Evolutionary conservation across 2,329 filamentous ascomycete genomes (phyloP), one percentile per base, ranked within the genome.

Genomic region (Ophiostoma montium): DNA sequence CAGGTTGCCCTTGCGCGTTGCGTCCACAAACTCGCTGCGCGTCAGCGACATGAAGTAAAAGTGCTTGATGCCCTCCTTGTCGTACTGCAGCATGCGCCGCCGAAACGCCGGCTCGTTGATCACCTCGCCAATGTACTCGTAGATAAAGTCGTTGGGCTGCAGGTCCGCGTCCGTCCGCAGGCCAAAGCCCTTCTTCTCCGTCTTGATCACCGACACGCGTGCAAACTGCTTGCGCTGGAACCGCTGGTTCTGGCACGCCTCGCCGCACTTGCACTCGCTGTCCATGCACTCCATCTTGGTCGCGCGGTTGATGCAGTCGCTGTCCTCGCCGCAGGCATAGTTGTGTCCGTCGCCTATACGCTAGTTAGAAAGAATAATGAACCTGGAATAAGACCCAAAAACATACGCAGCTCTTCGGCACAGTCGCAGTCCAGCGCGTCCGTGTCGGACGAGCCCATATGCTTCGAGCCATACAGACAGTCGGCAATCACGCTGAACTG

Each of bases 21-120:
- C 92, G 67, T 98, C 92, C 52, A 98, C 88, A 61, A 96, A 98
- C 64, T 96, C 92, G 60, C 82, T 86, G 64, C 94, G 94, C 61
- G 80, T 94, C 54, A 98, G 80, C 27, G 92, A 96, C 92, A 98
- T 98, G 70, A 98, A 98, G 67, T 98, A 98, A 65, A 98, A 98
- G 67, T 98, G 92, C 65, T 94, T 95, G 73, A 98, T 95, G 53
- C 89, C 89, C 64, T 96, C 87, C 44, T 92, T 77, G 61, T 95
- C 88, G 65, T 98, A 98, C 60, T 94, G 84, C 35, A 87, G 70
- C 81, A 94, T 95, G 53, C 92, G 86, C 51, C 81, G 80, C 50
- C 88, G 84, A 62, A 96, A 96, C 11, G 84, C 84, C 30, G 78
- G 75, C 66, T 98, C 90, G 59, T 94, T 90, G 63, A 98, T 95